Base-by-base conservation (phyloP, 2,329 filamentous ascomycete genomes). In the Neonectria punicea region DNA sequence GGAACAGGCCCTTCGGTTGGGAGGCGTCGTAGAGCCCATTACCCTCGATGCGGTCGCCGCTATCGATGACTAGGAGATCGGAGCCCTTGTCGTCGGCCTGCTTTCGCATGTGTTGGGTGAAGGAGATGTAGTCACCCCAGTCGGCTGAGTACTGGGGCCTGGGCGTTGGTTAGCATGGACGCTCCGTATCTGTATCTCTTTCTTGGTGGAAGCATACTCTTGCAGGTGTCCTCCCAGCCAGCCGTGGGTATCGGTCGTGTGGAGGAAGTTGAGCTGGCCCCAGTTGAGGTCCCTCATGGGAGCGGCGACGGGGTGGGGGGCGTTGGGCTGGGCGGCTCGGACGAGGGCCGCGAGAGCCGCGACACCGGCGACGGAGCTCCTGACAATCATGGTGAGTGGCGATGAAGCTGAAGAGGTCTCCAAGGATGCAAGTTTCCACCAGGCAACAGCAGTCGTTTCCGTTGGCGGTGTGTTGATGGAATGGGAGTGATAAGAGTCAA, bases 81-180 rank as follows among this genome's bases (percentile, higher is more conserved):
- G 88, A 88, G 49, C 93, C 94, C 58, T 90, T 85, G 1, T 89
- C 87, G 75, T 98, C 92, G 60, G 94, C 93, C 75, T 88, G 90
- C 70, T 89, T 86, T 61, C 89, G 91, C 85, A 99, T 89, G 76
- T 95, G 93, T 39, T 91, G 85, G 36, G 94, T 89, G 76, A 99
- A 98, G 7, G 95, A 98, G 73, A 98, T 87, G 80, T 98, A 99
- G 81, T 99, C 96, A 63, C 96, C 96, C 94, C 96, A 98, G 79
- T 99, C 96, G 51, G 93, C 95, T 7, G 93, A 94, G 80, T 97
- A 99, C 65, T 96, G 95, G 3, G 93, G 86, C 81, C 92, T 93
- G 67, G 46, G 3, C 51, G 61, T 25, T 16, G 11, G 51, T 70
- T 46, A 74, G 70, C n/a, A 18, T 36, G 8, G 25, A 25, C 10